Evolutionary conservation across 2,329 filamentous ascomycete species (phyloP).

Genomic region (Colletotrichum magnum): DNA sequence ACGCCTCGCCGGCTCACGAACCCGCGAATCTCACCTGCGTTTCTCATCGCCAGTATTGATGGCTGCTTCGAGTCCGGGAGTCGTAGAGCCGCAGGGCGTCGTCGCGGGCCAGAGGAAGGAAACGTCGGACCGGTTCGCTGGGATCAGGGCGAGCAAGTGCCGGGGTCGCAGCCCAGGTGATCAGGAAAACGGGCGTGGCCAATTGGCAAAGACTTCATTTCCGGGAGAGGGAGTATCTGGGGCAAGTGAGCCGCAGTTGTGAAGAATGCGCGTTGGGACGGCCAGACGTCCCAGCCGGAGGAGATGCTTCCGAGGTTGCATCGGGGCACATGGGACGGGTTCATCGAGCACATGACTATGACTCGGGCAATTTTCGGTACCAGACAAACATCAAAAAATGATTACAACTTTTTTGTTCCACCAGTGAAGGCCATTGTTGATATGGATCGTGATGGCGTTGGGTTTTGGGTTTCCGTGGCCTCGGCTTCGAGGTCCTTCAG

Average conservation of each 20-base stretch:
- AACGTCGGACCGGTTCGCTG: conserved; percentile 32
- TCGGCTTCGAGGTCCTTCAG: conserved; percentile 20
- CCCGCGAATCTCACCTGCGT: background rate
- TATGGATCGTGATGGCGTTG: background rate
- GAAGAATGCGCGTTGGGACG: background rate
- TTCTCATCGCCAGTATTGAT: background rate
- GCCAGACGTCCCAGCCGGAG: conserved; percentile 17
- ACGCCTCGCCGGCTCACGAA: background rate
- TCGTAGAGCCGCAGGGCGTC: conserved; percentile 24
- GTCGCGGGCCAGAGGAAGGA: background rate
- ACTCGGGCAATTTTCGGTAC: conserved; percentile 19
- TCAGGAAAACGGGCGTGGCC: conserved; percentile 1
- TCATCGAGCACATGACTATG: conserved; percentile 27
- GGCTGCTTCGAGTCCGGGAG: conserved; percentile 25
- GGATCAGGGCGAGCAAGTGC: conserved; percentile 6
- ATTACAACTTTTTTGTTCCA: conserved; percentile 9
- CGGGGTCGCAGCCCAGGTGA: conserved; percentile 12
- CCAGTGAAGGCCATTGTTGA: background rate
- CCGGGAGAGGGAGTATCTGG: conserved; percentile 15
- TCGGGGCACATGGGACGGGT: conserved; percentile 21
- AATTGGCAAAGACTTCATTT: background rate
- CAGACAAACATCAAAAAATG: background rate
- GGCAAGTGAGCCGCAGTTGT: background rate
- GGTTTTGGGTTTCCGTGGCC: background rate
- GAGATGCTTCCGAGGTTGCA: conserved; percentile 36